Conservation (phyloP, 2,329 filamentous ascomycete species). For the Arachnomyces sp. region DNA sequence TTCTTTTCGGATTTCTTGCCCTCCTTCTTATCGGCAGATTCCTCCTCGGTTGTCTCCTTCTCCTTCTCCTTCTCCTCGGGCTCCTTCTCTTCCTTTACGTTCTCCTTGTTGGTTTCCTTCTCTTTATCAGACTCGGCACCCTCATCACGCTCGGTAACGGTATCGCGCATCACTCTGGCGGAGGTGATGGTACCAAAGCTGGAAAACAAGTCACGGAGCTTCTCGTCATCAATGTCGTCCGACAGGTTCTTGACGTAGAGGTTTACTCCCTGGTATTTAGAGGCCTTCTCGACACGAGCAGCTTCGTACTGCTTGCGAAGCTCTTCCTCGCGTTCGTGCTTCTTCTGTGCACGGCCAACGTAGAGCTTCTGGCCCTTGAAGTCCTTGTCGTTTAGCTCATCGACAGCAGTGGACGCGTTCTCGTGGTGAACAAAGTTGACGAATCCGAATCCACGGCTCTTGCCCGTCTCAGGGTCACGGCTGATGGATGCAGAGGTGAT, state of each 20-base stretch:
- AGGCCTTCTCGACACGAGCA: constrained; percentile 93
- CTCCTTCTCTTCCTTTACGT: constrained; percentile 37
- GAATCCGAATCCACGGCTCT: constrained; percentile 92
- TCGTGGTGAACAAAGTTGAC: constrained; percentile 95
- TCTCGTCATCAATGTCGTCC: constrained; percentile 95
- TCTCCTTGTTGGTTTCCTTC: constrained; percentile 48
- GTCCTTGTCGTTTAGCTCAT: constrained; percentile 84
- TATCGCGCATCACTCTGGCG: constrained; percentile 98
- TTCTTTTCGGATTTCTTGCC: constrained; percentile 54
- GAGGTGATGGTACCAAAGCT: constrained; percentile 94
- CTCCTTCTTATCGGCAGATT: constrained; percentile 48
- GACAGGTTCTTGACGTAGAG: constrained; percentile 99
- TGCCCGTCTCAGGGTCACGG: constrained; percentile 72
- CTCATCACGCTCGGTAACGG: constrained; percentile 37
- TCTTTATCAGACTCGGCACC: constrained; percentile 42
- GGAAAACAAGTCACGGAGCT: constrained; percentile 87
- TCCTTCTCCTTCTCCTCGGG: constrained; percentile 31
- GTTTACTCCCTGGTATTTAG: constrained; percentile 99
- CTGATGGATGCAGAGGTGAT: constrained; percentile 94
- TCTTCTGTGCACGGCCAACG: constrained; percentile 98
- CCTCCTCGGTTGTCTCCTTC: constrained; percentile 32
- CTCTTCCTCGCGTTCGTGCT: constrained; percentile 99
- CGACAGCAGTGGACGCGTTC: constrained; percentile 74
- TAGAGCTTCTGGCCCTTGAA: constrained; percentile 94
- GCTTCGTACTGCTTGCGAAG: constrained; percentile 98